A percentile compares a stretch with the other conserved stretches of the same genome.
These are phyloP conservation scores for Aspergillus uvarum DNA, from an alignment of 2,329 filamentous ascomycete genomes.

Conservation along the genomic window DNA sequence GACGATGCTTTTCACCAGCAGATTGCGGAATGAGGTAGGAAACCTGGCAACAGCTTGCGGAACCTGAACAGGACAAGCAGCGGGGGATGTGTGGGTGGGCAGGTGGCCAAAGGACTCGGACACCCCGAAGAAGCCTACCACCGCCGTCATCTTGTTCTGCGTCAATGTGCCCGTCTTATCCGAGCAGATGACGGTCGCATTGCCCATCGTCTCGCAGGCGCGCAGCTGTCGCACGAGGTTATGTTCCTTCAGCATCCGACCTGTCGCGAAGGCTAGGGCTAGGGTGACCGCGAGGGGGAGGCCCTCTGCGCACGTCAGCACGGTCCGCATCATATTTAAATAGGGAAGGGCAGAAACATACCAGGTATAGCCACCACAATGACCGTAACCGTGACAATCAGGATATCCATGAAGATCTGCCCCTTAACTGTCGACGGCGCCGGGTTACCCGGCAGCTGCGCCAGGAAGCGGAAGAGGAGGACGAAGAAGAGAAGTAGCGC, in stretches of 20 bases:
- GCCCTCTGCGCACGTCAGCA: slow-evolving; percentile 51
- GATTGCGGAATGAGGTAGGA: not conserved
- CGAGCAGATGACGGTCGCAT: slow-evolving; percentile 73
- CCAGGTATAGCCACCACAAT: slow-evolving; percentile 70
- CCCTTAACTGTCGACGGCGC: slow-evolving; percentile 63
- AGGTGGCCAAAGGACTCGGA: slow-evolving; percentile 9
- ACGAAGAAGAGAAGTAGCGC: slow-evolving; percentile 80
- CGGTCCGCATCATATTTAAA: too few species aligned
- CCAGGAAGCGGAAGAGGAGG: slow-evolving; percentile 79
- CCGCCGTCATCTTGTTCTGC: slow-evolving; percentile 71
- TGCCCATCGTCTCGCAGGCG: slow-evolving; percentile 76
- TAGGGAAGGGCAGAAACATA: not conserved
- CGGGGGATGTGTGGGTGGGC: slow-evolving; percentile 26
- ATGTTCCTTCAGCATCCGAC: slow-evolving; percentile 71
- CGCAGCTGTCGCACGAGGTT: slow-evolving; percentile 72
- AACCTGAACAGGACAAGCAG: slow-evolving; percentile 45
- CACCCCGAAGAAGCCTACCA: slow-evolving; percentile 64
- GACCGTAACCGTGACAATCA: slow-evolving; percentile 73
- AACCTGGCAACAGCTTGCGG: not conserved
- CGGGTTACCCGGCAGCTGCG: slow-evolving; percentile 56
- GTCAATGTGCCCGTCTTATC: slow-evolving; percentile 75
- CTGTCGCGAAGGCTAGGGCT: slow-evolving; percentile 71
- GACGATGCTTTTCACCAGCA: slow-evolving; percentile 37
- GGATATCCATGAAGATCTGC: slow-evolving; percentile 68
- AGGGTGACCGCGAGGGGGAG: slow-evolving; percentile 72